Conservation (phyloP, 768 basidiomycete species). For the Boletus insuetus region DNA sequence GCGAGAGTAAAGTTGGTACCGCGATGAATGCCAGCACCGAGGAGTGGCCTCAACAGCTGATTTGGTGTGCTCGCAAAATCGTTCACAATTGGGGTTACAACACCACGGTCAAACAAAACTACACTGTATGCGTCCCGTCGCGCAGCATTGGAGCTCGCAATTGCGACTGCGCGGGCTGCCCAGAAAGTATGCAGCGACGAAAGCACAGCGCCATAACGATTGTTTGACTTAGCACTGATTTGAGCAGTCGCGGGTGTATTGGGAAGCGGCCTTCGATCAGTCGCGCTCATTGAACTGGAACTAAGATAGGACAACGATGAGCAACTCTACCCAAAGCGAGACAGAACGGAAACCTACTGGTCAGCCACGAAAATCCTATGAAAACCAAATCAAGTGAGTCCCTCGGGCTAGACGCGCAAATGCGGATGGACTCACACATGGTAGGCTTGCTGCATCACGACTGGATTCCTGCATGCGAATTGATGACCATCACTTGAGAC, state of each 20-base stretch:
- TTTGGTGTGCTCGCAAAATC: conserved; percentile 47
- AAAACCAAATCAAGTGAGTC: background rate
- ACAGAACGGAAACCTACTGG: conserved; percentile 28
- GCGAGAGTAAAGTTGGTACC: conserved; percentile 49
- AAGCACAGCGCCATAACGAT: conserved; percentile 60
- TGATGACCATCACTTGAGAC: conserved; percentile 56
- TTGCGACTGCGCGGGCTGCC: conserved; percentile 45
- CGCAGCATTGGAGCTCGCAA: conserved; percentile 23
- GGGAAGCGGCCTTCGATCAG: conserved; percentile 43
- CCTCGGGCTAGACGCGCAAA: background rate
- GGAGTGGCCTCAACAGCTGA: conserved; percentile 38
- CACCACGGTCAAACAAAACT: conserved; percentile 39
- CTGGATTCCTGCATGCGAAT: conserved; percentile 54
- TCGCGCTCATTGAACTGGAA: conserved; percentile 47
- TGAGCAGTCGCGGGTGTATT: conserved; percentile 39
- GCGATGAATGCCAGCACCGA: conserved; percentile 30
- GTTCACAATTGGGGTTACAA: conserved; percentile 34
- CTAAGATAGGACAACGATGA: conserved; percentile 25
- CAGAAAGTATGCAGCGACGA: conserved; percentile 57
- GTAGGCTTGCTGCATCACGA: conserved; percentile 49
- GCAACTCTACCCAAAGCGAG: background rate
- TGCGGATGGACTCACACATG: conserved; percentile 47
- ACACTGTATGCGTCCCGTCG: conserved; percentile 58
- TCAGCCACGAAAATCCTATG: conserved; percentile 54
- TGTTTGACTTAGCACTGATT: conserved; percentile 38